These are phyloP conservation scores for Saccharomycopsis sp. DNA, from an alignment of 805 yeast species.

Conservation along the genomic window DNA sequence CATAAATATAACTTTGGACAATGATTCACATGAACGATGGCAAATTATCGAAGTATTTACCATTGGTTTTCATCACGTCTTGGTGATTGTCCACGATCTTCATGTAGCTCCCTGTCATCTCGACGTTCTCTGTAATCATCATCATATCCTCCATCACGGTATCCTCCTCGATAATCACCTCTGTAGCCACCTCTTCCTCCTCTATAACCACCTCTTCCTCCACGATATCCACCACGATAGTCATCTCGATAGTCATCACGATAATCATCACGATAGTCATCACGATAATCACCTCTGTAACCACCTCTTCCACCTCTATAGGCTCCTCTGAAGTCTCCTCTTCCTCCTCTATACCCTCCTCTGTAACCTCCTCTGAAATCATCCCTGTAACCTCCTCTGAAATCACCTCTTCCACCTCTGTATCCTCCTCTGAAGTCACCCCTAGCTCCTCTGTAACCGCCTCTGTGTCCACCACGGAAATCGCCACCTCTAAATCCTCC, in stretches of 20 bases:
- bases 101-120: constrained; percentile 12
- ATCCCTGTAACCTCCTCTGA: constrained; percentile 34
- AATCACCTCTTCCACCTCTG: constrained; percentile 48
- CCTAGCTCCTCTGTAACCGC: constrained; percentile 31
- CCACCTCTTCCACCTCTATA: constrained; percentile 19
- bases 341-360: constrained; percentile 11
- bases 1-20: too few relatives aligned
- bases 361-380: constrained; percentile 28
- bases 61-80: constrained; percentile 20
- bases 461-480: constrained; percentile 15
- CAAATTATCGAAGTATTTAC: too few relatives aligned
- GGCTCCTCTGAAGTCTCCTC: constrained; percentile 13
- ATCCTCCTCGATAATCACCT: constrained; percentile 9
- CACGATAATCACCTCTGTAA: constrained; percentile 12
- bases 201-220: constrained; percentile 12
- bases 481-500: constrained; percentile 24
- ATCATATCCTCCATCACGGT: constrained; percentile 7
- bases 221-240: neutral
- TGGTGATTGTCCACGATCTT: constrained; percentile 16
- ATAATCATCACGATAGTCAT: constrained; percentile 2
- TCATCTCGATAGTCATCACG: constrained; percentile 1
- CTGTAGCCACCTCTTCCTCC: constrained; percentile 17
- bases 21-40: too few relatives aligned
- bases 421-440: constrained; percentile 27
- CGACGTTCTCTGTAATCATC: constrained; percentile 15